A percentile compares a stretch with the other conserved stretches of the same genome.
phyloP scores from a whole-genome alignment of 2,329 filamentous ascomycete species.

The Gremmenia infestans region DNA sequence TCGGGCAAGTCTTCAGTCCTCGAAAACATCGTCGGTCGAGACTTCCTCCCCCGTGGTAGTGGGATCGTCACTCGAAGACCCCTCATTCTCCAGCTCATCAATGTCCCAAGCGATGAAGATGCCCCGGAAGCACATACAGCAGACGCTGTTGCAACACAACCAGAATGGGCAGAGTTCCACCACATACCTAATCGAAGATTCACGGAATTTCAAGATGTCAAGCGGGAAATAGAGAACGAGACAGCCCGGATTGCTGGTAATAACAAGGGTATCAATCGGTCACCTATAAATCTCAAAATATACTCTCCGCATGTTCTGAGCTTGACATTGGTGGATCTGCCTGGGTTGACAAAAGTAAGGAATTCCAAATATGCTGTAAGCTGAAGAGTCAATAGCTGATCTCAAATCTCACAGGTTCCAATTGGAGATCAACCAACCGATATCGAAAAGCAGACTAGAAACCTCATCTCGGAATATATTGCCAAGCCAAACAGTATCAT shows the following conservation, averaged over 20 bases:
- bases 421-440: slow-evolving; percentile 97
- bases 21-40: slow-evolving; percentile 96
- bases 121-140: slow-evolving; percentile 70
- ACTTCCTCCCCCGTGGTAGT: slow-evolving; percentile 93
- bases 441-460: slow-evolving; percentile 97
- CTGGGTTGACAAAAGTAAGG: slow-evolving; percentile 83
- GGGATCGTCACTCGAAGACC: slow-evolving; percentile 94
- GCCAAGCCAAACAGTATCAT: slow-evolving; percentile 98
- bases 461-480: slow-evolving; percentile 95
- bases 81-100: slow-evolving; percentile 96
- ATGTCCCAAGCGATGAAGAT: slow-evolving; percentile 72
- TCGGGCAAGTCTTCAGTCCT: slow-evolving; percentile 98
- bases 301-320: slow-evolving; percentile 97
- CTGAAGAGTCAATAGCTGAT: slow-evolving; percentile 7
- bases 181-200: slow-evolving; percentile 87
- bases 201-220: slow-evolving; percentile 88
- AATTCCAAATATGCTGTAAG: slow-evolving; percentile 11
- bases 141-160: slow-evolving; percentile 61
- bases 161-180: slow-evolving; percentile 91
- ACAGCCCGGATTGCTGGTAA: slow-evolving; percentile 89
- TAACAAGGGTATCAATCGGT: slow-evolving; percentile 97
- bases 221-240: slow-evolving; percentile 95
- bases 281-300: slow-evolving; percentile 97
- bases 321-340: slow-evolving; percentile 91
- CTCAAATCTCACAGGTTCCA: slow-evolving; percentile 57